phyloP scores from a whole-genome alignment of 2,329 filamentous ascomycete species.

The Myriosclerotinia scirpicola region DNA sequence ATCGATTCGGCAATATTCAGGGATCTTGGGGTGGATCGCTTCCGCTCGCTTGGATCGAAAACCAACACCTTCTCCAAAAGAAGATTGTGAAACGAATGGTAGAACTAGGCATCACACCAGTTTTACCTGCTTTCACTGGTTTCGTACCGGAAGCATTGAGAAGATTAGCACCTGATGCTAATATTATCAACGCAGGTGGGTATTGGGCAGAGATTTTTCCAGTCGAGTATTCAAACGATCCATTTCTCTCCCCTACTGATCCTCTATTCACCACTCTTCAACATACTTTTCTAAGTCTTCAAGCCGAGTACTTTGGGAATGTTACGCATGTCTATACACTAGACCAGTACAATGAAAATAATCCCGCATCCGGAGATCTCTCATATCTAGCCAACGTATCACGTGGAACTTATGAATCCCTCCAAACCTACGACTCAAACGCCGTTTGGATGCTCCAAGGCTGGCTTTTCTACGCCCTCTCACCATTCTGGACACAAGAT shows the following conservation, averaged over 20 bases:
- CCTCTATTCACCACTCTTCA: conserved; percentile 47
- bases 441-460: conserved; percentile 55
- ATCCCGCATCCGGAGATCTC: conserved; percentile 48
- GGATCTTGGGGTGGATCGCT: conserved; percentile 50
- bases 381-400: conserved; percentile 47
- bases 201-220: conserved; percentile 46
- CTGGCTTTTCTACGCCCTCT: conserved; percentile 50
- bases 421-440: conserved; percentile 50
- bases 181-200: conserved; percentile 45
- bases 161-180: conserved; percentile 46
- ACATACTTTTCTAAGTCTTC: conserved; percentile 48
- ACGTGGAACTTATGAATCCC: conserved; percentile 47
- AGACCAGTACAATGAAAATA: conserved; percentile 55
- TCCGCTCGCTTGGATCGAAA: conserved; percentile 48
- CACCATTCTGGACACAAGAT: conserved; percentile 47
- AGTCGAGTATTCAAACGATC: conserved; percentile 46
- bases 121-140: conserved; percentile 52
- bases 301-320: conserved; percentile 49
- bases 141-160: conserved; percentile 49
- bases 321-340: conserved; percentile 51
- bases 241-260: conserved; percentile 51
- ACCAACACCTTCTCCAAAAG: conserved; percentile 50
- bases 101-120: conserved; percentile 53
- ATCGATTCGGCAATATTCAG: conserved; percentile 55
- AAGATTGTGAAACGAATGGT: conserved; percentile 52